These are phyloP conservation scores for Rhodamnia argentea DNA, from an alignment of 345 rosid genomes.

Conservation along the genomic window DNA sequence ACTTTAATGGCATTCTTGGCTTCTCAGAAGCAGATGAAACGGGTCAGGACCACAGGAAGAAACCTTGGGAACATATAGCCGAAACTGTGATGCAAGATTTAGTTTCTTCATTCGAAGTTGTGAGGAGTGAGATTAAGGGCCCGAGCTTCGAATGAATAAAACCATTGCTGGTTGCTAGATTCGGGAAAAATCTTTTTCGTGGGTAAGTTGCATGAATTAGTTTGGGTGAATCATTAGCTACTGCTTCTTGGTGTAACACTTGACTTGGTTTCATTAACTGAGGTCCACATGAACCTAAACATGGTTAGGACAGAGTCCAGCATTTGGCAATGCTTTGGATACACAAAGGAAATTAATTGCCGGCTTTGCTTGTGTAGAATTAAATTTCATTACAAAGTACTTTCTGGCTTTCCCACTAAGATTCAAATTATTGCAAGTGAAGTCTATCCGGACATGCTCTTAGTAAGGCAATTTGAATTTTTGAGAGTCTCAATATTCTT, in stretches of 20 bases:
- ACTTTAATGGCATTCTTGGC: not conserved
- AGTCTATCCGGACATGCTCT: not conserved
- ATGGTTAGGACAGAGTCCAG: not conserved
- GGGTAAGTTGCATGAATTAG: conserved; percentile 18
- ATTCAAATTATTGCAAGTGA: no score
- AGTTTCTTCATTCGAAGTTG: conserved; percentile 19
- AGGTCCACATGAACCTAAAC: not conserved
- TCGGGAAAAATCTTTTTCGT: conserved; percentile 38
- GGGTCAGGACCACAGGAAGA: conserved; percentile 2
- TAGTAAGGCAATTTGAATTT: not conserved
- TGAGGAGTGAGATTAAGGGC: conserved; percentile 14
- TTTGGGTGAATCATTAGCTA: not conserved
- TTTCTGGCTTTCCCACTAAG: not conserved
- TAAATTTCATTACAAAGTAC: not conserved
- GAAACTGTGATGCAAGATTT: conserved; percentile 39
- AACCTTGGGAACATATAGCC: conserved; percentile 28
- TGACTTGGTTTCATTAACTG: not conserved
- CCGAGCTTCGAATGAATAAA: conserved; percentile 9
- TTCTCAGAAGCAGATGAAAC: conserved; percentile 1
- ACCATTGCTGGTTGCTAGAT: conserved; percentile 39
- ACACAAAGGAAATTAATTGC: not conserved
- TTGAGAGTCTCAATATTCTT: not conserved
- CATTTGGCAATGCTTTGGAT: not conserved
- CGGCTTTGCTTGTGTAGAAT: not conserved
- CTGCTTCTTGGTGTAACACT: not conserved